Evolutionary conservation across 2,329 filamentous ascomycete genomes (phyloP).

Genomic region (Neocatenulostroma microsporum): DNA sequence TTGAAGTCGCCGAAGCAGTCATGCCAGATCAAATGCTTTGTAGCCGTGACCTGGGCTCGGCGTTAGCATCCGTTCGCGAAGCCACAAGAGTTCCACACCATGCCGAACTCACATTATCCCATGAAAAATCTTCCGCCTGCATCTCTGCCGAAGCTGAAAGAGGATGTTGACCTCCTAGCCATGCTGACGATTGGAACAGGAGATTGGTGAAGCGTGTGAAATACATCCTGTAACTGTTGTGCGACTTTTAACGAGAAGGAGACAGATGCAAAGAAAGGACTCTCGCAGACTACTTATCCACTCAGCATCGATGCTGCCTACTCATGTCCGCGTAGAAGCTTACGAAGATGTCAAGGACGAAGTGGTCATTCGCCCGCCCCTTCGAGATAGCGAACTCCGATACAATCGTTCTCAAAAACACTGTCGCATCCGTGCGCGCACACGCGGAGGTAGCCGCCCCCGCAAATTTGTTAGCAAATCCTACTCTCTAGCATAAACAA

Average conservation of each 20-base stretch:
- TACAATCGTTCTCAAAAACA: no score
- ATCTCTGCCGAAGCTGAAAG: not conserved
- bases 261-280: no score
- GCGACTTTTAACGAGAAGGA: no score
- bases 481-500: no score
- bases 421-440: no score
- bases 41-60: conserved; percentile 4
- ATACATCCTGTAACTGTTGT: not conserved
- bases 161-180: not conserved
- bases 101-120: conserved; percentile 4
- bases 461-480: no score
- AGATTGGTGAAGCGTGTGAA: not conserved
- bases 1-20: conserved; percentile 39
- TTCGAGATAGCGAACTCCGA: not conserved
- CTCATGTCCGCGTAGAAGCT: no score
- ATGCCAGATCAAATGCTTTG: conserved; percentile 13
- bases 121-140: not conserved
- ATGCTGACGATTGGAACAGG: conserved; percentile 2
- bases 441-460: no score
- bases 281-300: not conserved
- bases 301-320: no score
- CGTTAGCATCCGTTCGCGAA: not conserved
- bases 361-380: not conserved
- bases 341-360: not conserved
- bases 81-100: no score